Base-by-base conservation (phyloP, 495 filamentous ascomycete species). In the Daldinia loculata region DNA sequence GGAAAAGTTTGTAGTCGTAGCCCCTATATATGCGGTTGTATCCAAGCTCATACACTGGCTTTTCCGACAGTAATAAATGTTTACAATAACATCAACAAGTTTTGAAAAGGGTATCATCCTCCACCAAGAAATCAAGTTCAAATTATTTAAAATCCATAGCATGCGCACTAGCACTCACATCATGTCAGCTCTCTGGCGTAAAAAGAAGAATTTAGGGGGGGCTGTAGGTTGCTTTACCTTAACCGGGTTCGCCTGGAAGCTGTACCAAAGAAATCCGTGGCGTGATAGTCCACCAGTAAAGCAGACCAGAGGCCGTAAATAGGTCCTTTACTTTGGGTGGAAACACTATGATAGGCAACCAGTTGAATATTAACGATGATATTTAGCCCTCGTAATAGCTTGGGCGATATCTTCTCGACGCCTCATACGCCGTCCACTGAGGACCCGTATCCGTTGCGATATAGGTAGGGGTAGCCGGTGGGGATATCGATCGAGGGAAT, bases 401-500 rank as follows among this genome's bases (percentile, higher is more conserved):
- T 36, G 29, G 9, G 17, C 45, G 63, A 32, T 22, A 2, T 19
- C 53, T 43, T 36, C 50, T 61, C 26, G 50, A 48, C 51, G 43
- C 61, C 36, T 69, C 48, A 19, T 73, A 66, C 5, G 73, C 58
- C 15, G 68, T 72, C 71, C 69, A 77, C 15, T 15, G 26, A 6
- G 61, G 69, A 7, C 22, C 17, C 9, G 43, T 30, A 11, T 66
- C 55, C 6, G 19, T 62, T 12, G 74, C 70, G 9, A 60, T 12
- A 30, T 76, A 77, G 2, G 38, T 69, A 3, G 68, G 66, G n/a
- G 24, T 45, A n/a, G 19, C 24, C 5, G 75, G 75, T 7, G 74
- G 75, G 2, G 74, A 57, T 53, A 74, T 74, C 14, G 75, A 74
- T 14, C 41, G 59, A 17, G 74, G 71, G 50, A 77, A 77, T 5